These are phyloP conservation scores for Arctium minus DNA, from an alignment of 129 eudicot genomes.

Conservation along the genomic window DNA sequence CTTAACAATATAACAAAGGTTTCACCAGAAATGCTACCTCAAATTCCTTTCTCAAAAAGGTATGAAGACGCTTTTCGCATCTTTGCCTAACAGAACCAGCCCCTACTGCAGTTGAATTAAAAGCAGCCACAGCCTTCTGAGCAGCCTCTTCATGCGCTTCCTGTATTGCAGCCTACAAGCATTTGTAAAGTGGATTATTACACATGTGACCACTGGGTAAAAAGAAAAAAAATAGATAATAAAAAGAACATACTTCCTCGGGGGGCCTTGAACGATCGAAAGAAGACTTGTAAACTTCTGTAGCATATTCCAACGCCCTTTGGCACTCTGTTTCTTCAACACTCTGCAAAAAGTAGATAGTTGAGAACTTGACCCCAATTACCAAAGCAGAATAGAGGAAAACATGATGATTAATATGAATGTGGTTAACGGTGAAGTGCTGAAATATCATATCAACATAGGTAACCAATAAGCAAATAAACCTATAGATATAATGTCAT, in stretches of 20 bases:
- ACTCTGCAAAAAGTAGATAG: slow-evolving; percentile 47
- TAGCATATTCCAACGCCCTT: slow-evolving; percentile 76
- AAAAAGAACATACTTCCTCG: slow-evolving; percentile 66
- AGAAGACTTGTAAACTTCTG: slow-evolving; percentile 83
- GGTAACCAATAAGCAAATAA: no score
- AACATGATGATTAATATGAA: neutral
- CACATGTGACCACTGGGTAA: slow-evolving; percentile 3
- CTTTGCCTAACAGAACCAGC: slow-evolving; percentile 76
- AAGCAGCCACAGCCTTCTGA: slow-evolving; percentile 66
- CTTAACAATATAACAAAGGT: neutral
- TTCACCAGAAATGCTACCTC: slow-evolving; percentile 52
- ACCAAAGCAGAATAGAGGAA: neutral
- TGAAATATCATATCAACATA: neutral
- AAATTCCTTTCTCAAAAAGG: slow-evolving; percentile 65
- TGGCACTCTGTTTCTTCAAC: slow-evolving; percentile 99
- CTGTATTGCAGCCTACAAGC: slow-evolving; percentile 72
- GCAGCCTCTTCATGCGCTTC: slow-evolving; percentile 96
- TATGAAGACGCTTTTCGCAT: slow-evolving; percentile 80
- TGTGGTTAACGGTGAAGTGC: neutral
- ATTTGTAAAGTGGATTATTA: slow-evolving; percentile 7
- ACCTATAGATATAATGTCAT: no score
- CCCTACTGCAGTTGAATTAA: slow-evolving; percentile 83
- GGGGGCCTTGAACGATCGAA: slow-evolving; percentile 86
- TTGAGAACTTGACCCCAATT: slow-evolving; percentile 3
- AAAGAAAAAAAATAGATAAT: slow-evolving; percentile 10